Base-by-base conservation (phyloP, 176 grass and related monocot species). In the Thinopyrum elongatum region DNA sequence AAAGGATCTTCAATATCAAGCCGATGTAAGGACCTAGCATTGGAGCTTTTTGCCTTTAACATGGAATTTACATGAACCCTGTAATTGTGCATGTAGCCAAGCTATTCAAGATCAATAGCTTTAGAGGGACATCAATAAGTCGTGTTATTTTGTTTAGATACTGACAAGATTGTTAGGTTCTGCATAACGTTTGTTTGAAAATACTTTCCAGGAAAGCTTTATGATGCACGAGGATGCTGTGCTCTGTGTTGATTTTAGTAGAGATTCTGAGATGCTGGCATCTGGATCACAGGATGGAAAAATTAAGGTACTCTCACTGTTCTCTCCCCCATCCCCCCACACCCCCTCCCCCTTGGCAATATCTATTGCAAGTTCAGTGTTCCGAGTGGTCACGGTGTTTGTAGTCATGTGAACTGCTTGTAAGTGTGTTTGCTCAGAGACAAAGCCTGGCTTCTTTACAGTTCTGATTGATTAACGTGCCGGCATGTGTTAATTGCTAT, bases 1-100 rank as follows among this genome's bases (percentile, higher is more conserved):
- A 82, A 99, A 99, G 85, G 97, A 99, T 93, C 97, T 99, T 66
- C 97, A 96, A 30, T 99, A 99, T 79, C 97, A 99, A 89, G 97
- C 94, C 21, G 97, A 99, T 87, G 97, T 99, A 86, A 83, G 88
- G 76, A 77, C 60, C 70, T 85, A 74, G 10, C 4, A 59, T 78
- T 71, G 31, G 16, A 33, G 38, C 36, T 78, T 83, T 42, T 35
- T 21, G 60, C 76, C 55, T 81, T 76, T 80, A 74, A 38, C 41
- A 58, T 19, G 28, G 78, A 65, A 66, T 77, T 86, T 76, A 64
- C 55, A 67, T 27, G 67, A 75, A 42, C 38, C 33, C 7, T 73
- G 31, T 23, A 55, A 25, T 79, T 38, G 28, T 71, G 17, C 25
- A 44, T 73, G 67, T 72, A 27, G 23, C 66, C 65, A 28, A 39